Evolutionary conservation across 176 grass and related monocot species (phyloP), one percentile per base, ranked within the genome.

Genomic region (Musa acuminata): DNA sequence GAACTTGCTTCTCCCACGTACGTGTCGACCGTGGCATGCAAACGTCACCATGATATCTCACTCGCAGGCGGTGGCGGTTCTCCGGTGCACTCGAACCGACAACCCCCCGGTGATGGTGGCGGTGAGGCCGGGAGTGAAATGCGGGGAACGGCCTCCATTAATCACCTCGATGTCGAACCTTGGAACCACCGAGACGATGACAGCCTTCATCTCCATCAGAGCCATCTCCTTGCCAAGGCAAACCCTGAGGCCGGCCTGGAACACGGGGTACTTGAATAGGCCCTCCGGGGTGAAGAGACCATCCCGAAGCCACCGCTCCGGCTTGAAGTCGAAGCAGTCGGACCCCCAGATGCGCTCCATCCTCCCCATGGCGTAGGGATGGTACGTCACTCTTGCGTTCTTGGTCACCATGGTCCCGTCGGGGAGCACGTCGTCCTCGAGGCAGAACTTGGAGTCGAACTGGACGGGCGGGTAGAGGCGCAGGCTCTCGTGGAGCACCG

Each of bases 181-280:
- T 21, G 76, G 75, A 52, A 96, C 78, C 17, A 92, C 82, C 74
- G 84, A 80, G 14, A 80, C 87, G 62, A 89, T 75, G 74, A 80
- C 88, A 1, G 87, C 59, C 85, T 96, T 92, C 92, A 96, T 96
- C 84, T 96, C 83, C 83, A 87, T 92, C 82, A 91, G 62, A 50
- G 92, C 87, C 50, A 96, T 81, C 51, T 96, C 92, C 74, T 88
- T 96, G 65, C 92, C 92, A 17, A 96, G 29, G 43, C 92, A 96
- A 52, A 89, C 88, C 27, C 92, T 84, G 71, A 88, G 79, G 59
- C 92, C 89, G 53, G 80, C 92, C 19, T 96, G 92, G 81, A 96
- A 96, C 25, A 96, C 89, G 2, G 92, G 89, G 86, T 96, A 96
- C 1, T 82, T 71, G 87, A 85, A 96, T 50, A 84, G 35, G 35